Percentiles rank a stretch among this genome's conserved stretches.
Evolutionary conservation across 2,329 filamentous ascomycete species (phyloP).

Genomic region (Alternaria gaisen): DNA sequence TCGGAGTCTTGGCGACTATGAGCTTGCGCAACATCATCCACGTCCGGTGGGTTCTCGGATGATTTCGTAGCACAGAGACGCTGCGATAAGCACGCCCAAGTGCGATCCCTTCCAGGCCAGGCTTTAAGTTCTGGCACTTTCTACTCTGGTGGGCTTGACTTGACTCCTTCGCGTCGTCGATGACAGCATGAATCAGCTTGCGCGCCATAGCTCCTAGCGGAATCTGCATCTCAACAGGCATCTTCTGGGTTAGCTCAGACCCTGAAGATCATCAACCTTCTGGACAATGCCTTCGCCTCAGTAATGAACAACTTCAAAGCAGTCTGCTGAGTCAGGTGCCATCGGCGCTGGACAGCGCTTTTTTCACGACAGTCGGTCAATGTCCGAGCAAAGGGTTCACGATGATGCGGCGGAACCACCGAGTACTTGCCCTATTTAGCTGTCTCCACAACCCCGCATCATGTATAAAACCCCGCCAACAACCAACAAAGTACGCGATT

Average conservation of each 20-base stretch:
- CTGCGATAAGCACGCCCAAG: not conserved
- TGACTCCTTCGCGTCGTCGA: not conserved
- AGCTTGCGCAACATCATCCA: not conserved
- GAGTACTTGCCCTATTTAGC: conserved; percentile 27
- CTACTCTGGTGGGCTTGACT: not conserved
- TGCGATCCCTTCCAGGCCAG: not conserved
- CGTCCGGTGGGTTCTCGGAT: not conserved
- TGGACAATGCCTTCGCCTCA: conserved; percentile 7
- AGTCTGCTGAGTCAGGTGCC: not conserved
- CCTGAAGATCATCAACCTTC: conserved; percentile 14
- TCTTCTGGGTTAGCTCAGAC: conserved; percentile 12
- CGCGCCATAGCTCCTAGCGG: conserved; percentile 7
- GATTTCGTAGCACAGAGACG: not conserved
- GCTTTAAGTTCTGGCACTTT: not conserved
- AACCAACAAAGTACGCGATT: conserved; percentile 1
- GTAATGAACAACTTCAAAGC: not conserved
- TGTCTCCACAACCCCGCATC: conserved; percentile 30
- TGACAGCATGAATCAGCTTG: conserved; percentile 8
- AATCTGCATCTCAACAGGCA: conserved; percentile 6
- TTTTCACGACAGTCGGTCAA: conserved; percentile 10
- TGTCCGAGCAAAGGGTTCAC: conserved; percentile 5
- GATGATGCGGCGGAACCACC: conserved; percentile 24
- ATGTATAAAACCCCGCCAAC: conserved; percentile 32
- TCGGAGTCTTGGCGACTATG: not conserved
- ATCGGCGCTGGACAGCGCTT: not conserved